Conservation (phyloP, 306 rosid genomes). For the Rosa lucieae region DNA sequence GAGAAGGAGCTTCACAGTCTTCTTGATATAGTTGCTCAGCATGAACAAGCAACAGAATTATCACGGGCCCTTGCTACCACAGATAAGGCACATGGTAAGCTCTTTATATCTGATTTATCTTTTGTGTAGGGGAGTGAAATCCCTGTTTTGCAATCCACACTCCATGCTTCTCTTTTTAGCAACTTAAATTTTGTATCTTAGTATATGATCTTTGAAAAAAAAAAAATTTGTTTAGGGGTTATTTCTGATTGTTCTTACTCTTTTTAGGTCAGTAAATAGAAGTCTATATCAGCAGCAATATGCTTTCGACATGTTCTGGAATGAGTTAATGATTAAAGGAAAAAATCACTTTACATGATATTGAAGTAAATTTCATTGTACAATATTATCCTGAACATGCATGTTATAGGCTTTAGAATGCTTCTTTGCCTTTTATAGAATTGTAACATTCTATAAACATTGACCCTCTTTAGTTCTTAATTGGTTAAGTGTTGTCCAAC, state of each 20-base stretch:
- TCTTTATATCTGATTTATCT: background rate
- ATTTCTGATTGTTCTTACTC: background rate
- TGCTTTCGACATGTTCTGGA: background rate
- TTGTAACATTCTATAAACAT: too few relatives aligned
- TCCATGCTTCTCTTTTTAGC: too few relatives aligned
- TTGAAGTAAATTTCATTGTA: too few relatives aligned
- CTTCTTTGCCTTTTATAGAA: too few relatives aligned
- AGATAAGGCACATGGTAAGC: conserved; percentile 36
- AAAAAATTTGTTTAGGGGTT: background rate
- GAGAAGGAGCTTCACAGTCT: conserved; percentile 27
- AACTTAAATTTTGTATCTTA: background rate
- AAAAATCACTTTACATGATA: too few relatives aligned
- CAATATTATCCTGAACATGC: too few relatives aligned
- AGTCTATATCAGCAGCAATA: background rate
- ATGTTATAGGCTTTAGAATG: too few relatives aligned
- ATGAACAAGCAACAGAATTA: conserved; percentile 31
- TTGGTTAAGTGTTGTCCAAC: too few relatives aligned
- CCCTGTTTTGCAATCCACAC: too few relatives aligned
- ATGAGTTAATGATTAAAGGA: background rate
- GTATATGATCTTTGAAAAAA: too few relatives aligned
- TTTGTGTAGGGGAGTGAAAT: too few relatives aligned
- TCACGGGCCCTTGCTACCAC: conserved; percentile 26
- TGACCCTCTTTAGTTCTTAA: too few relatives aligned
- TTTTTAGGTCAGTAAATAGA: background rate
- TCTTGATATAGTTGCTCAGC: conserved; percentile 29